Evolutionary conservation across 805 yeast genomes (phyloP), one percentile per base, ranked within the genome.

Genomic region (Candida ovalis): DNA sequence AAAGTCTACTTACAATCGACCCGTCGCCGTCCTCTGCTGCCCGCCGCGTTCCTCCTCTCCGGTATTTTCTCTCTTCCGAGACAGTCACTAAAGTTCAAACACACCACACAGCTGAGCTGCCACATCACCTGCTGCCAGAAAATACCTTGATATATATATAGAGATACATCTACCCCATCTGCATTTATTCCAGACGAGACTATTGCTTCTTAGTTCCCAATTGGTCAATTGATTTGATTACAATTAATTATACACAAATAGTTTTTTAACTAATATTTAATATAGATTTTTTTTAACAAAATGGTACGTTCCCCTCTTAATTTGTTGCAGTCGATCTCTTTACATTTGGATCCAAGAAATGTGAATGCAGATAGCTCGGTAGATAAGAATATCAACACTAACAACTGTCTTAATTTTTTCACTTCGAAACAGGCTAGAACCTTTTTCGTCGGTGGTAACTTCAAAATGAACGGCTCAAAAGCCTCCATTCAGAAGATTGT

Each of bases 371-470:
- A 42, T 43, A 19, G n/a, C 15, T 13, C 27, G 17, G 18, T 21
- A 18, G 15, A 15, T 18, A 13, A 45, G 37, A 42, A 49, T 46
- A 54, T 49, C 52, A 54, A 50, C 58, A 47, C 38, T 18, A 42
- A 38, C 32, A 41, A 48, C 19, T 36, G 48, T 38, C 12, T 35
- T 18, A 35, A 35, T 35, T 18, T 35, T 5, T 18, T 35, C 22
- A n/a, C 12, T 42, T 27, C 36, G 28, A 23, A 10, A 33, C 45
- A 59, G 63, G 56, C 68, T 49, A 63, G 70, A 62, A 64, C 63
- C 51, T 94, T 92, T 77, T 91, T 94, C 73, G 96, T 94, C 68
- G 99, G 99, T 64, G 99, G 99, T 67, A 94, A 94, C 90, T 92
- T 94, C 82, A 94, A 94, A 76, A 85, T 94, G 88, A 94, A 94